A percentile compares a stretch with the other conserved stretches of the same genome.
Conservation (phyloP, 228 moss, liverwort and hornwort genomes). For the Sphagnum magellanicum region DNA sequence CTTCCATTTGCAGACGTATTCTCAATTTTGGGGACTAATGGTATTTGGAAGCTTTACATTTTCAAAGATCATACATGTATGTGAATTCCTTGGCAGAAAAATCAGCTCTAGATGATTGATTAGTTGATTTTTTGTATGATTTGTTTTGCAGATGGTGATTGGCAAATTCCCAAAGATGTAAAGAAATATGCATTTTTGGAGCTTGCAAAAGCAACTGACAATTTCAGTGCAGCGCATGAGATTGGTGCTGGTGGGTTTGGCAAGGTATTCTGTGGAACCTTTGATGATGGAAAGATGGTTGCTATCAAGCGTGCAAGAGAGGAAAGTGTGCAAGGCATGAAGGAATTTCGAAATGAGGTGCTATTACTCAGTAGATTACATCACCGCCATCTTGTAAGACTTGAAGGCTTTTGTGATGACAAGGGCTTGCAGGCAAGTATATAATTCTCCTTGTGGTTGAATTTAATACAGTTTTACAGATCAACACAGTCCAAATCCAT, state of each 20-base stretch:
- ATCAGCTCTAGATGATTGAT: not conserved
- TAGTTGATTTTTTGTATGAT: not conserved
- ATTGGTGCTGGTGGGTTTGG: slow-evolving; percentile 49
- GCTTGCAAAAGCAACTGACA: slow-evolving; percentile 34
- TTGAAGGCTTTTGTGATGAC: slow-evolving; percentile 54
- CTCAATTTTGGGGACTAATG: no score
- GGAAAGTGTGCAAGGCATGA: slow-evolving; percentile 34
- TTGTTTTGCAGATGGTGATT: slow-evolving; percentile 24
- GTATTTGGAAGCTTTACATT: not conserved
- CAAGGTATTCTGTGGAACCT: slow-evolving; percentile 43
- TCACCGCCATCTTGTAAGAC: slow-evolving; percentile 51
- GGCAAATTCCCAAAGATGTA: slow-evolving; percentile 47
- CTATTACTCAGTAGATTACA: slow-evolving; percentile 41
- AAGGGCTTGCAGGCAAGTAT: slow-evolving; percentile 24
- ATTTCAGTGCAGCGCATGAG: slow-evolving; percentile 33
- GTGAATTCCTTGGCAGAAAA: not conserved
- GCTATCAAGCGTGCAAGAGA: slow-evolving; percentile 44
- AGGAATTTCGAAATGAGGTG: slow-evolving; percentile 46
- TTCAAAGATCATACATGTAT: not conserved
- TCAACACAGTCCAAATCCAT: no score
- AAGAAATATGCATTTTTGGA: slow-evolving; percentile 34
- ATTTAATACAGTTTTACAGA: not conserved
- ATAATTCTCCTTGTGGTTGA: not conserved
- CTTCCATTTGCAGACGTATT: no score
- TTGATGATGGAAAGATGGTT: slow-evolving; percentile 50